A percentile compares a stretch with the other conserved stretches of the same genome.
Conservation (phyloP, 148 eudicot genomes). For the Chenopodium berlandieri region DNA sequence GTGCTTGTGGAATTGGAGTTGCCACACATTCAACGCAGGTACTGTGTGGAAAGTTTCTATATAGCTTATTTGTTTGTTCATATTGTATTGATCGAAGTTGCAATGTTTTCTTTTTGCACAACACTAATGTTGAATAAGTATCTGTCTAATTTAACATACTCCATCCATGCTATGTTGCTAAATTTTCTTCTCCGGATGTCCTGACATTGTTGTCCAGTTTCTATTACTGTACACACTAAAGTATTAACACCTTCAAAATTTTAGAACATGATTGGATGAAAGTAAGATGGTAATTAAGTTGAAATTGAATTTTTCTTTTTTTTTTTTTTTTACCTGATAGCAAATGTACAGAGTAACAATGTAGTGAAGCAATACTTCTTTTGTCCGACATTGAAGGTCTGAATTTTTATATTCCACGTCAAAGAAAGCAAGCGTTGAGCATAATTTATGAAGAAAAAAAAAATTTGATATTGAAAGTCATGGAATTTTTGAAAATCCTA, state of each 20-base stretch:
- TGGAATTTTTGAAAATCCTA: neutral
- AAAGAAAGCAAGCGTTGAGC: neutral
- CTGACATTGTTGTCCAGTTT: neutral
- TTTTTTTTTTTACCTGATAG: no score
- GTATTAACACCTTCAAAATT: neutral
- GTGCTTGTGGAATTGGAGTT: slow-evolving; percentile 94
- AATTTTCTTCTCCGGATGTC: neutral
- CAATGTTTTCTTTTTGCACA: no score
- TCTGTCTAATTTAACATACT: neutral
- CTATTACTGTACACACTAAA: neutral
- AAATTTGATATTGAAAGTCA: no score
- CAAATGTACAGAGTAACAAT: neutral
- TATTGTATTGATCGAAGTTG: no score
- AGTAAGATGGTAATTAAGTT: neutral
- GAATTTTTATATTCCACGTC: neutral
- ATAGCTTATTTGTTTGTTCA: no score
- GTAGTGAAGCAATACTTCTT: neutral
- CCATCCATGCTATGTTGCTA: neutral
- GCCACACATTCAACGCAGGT: slow-evolving; percentile 90
- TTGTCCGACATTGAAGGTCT: neutral
- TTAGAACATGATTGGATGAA: neutral
- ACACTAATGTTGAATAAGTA: neutral
- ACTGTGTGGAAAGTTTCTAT: slow-evolving; percentile 1
- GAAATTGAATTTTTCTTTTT: no score
- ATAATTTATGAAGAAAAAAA: no score